Percentiles rank a stretch among this genome's conserved stretches.
Conservation (phyloP, 805 yeast species). For the Yarrowia sp. region DNA sequence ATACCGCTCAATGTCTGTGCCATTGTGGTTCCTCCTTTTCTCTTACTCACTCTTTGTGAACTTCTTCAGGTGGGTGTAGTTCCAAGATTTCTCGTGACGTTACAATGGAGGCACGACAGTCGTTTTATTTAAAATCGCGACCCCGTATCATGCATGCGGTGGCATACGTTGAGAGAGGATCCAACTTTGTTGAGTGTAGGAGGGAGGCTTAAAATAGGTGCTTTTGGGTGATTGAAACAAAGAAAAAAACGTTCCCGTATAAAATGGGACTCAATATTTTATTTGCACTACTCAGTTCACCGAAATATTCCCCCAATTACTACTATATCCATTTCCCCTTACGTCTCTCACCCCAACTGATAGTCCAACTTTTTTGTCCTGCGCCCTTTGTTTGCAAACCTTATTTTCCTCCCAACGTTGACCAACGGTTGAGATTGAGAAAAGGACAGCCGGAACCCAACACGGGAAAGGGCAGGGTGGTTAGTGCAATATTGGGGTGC, state of each 20-base stretch:
- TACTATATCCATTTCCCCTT: not conserved
- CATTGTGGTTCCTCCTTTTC: not conserved
- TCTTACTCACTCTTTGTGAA: constrained; percentile 17
- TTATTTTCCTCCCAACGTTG: constrained; percentile 21
- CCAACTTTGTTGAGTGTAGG: constrained; percentile 35
- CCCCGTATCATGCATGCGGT: constrained; percentile 31
- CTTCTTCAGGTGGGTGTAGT: constrained; percentile 9
- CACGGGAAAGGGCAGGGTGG: not conserved
- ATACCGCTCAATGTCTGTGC: no score
- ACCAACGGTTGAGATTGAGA: constrained; percentile 21
- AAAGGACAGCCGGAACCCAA: constrained; percentile 29
- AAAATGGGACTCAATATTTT: not conserved
- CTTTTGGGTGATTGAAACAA: not conserved
- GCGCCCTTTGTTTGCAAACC: constrained; percentile 28
- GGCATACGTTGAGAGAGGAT: constrained; percentile 37
- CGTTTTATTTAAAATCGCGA: constrained; percentile 22
- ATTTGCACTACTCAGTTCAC: no score
- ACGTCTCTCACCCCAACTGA: constrained; percentile 8
- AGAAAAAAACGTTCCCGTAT: not conserved
- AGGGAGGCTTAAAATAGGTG: not conserved
- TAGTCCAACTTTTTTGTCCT: constrained; percentile 7
- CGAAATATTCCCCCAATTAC: not conserved
- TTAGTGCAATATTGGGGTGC: not conserved
- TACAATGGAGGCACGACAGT: constrained; percentile 10
- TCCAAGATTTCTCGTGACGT: constrained; percentile 10